phyloP scores from a whole-genome alignment of 1,284 basidiomycete species.

The Hemileia vastatrix region DNA sequence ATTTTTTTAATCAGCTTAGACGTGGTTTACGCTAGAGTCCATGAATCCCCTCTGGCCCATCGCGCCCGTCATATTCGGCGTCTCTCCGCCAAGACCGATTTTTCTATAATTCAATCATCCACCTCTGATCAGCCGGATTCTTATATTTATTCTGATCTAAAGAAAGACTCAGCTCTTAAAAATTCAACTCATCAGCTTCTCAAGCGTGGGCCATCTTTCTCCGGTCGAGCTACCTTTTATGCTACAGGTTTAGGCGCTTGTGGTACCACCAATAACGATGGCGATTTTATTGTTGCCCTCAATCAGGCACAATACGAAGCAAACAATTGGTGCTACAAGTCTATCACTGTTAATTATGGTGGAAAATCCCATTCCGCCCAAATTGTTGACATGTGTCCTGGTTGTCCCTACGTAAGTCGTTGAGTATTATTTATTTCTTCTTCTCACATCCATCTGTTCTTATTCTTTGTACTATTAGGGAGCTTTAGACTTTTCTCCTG shows the following conservation, averaged over 20 bases:
- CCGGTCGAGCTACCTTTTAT: slow-evolving; percentile 42
- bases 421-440: background rate
- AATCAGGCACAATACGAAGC: slow-evolving; percentile 54
- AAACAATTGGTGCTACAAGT: slow-evolving; percentile 2
- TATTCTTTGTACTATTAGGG: background rate
- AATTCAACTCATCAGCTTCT: too few species aligned
- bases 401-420: background rate
- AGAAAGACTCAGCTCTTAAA: too few species aligned
- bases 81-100: too few species aligned
- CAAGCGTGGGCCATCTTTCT: too few species aligned
- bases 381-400: slow-evolving; percentile 1
- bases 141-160: too few species aligned
- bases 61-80: too few species aligned
- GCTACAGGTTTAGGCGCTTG: slow-evolving; percentile 59
- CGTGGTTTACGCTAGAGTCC: too few species aligned
- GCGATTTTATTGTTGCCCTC: slow-evolving; percentile 55
- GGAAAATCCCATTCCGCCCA: background rate
- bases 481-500: slow-evolving; percentile 2
- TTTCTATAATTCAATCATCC: too few species aligned
- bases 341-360: slow-evolving; percentile 3
- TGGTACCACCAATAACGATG: slow-evolving; percentile 54
- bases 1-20: too few species aligned
- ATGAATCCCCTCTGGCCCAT: too few species aligned
- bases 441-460: background rate
- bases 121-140: too few species aligned